phyloP scores from a whole-genome alignment of 2,329 filamentous ascomycete genomes.

The Pseudocercospora pini-densiflorae region DNA sequence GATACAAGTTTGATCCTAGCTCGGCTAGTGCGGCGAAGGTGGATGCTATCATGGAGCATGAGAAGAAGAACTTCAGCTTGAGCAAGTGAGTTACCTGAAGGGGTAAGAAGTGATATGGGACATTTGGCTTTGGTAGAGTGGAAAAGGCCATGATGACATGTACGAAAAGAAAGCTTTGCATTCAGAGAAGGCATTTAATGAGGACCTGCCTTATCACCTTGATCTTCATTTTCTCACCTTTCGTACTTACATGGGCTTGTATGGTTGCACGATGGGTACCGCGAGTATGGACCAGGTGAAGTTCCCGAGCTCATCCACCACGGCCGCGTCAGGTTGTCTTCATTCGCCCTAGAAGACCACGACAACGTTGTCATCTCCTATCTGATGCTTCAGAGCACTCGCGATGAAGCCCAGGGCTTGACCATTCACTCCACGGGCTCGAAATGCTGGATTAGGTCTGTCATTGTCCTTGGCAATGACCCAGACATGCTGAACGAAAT shows the following conservation, averaged over 20 bases:
- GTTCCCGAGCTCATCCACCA: too few species aligned
- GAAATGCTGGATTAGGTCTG: background rate
- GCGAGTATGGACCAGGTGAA: too few species aligned
- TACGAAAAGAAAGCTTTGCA: background rate
- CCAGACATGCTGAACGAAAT: background rate
- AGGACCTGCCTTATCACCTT: background rate
- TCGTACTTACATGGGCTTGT: too few species aligned
- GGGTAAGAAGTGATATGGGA: too few species aligned
- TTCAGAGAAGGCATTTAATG: background rate
- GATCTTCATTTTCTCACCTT: background rate
- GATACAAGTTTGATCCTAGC: slow-evolving; percentile 75
- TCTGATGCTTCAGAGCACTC: background rate
- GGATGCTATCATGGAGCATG: slow-evolving; percentile 54
- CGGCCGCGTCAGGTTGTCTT: too few species aligned
- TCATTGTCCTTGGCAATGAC: background rate
- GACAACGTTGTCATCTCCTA: background rate
- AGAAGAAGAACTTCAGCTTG: slow-evolving; percentile 45
- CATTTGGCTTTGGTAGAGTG: too few species aligned
- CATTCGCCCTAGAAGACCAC: too few species aligned
- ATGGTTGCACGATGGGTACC: too few species aligned
- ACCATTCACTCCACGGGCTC: background rate
- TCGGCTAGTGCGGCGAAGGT: slow-evolving; percentile 66
- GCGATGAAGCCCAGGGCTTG: background rate
- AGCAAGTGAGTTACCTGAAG: background rate
- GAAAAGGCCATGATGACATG: too few species aligned